Evolutionary conservation across 2,329 filamentous ascomycete species (phyloP).

Genomic region (Botryotinia narcissicola): DNA sequence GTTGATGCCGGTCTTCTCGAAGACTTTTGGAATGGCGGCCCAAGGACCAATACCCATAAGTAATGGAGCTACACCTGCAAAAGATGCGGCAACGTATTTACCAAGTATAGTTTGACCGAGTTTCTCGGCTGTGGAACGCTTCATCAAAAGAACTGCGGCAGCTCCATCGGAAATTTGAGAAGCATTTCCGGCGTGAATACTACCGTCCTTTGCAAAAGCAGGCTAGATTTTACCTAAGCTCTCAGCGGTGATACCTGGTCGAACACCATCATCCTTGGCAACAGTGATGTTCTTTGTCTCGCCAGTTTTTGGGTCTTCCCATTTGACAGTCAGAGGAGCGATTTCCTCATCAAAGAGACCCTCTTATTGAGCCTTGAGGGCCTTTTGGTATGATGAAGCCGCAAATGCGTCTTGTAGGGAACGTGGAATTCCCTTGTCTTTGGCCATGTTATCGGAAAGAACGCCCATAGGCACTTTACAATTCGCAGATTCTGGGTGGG

Average conservation of each 20-base stretch:
- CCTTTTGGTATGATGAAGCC: constrained; percentile 89
- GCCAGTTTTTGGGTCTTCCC: constrained; percentile 85
- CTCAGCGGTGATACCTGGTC: constrained; percentile 81
- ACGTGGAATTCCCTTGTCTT: constrained; percentile 72
- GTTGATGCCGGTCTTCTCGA: constrained; percentile 80
- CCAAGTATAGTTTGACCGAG: constrained; percentile 87
- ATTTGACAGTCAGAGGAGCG: constrained; percentile 78
- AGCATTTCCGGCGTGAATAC: constrained; percentile 94
- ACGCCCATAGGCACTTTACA: constrained; percentile 98
- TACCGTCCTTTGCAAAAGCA: constrained; percentile 87
- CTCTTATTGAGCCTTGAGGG: constrained; percentile 74
- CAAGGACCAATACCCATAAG: constrained; percentile 96
- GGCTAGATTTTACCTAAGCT: constrained; percentile 86
- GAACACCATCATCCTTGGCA: constrained; percentile 80
- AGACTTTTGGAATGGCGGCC: constrained; percentile 90
- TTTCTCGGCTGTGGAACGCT: constrained; percentile 81
- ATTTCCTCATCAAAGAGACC: constrained; percentile 96
- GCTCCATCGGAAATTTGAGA: constrained; percentile 95
- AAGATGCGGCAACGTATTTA: constrained; percentile 82
- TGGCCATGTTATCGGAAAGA: constrained; percentile 91
- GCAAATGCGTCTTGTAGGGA: constrained; percentile 86
- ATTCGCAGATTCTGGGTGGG: constrained; percentile 78
- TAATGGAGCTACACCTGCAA: constrained; percentile 86
- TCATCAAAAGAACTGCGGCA: constrained; percentile 93
- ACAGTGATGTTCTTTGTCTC: constrained; percentile 83